Evolutionary conservation across 1,284 basidiomycete species (phyloP).

Genomic region (Cryptococcus sp.): DNA sequence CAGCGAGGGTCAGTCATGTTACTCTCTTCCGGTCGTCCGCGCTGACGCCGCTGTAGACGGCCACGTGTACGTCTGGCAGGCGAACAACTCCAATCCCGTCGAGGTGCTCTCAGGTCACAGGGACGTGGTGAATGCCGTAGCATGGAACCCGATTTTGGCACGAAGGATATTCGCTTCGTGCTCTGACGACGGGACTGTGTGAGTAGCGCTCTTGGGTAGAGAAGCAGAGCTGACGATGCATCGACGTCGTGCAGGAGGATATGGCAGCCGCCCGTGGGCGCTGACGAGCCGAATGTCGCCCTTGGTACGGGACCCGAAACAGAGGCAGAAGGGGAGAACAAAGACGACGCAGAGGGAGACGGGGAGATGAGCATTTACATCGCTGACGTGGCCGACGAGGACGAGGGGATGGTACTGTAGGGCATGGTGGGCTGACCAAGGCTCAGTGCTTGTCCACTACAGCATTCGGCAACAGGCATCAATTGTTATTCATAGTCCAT

Average conservation of each 20-base stretch:
- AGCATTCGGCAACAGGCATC: no score
- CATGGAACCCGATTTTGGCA: slow-evolving; percentile 84
- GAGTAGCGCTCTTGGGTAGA: slow-evolving; percentile 17
- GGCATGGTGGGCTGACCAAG: not conserved
- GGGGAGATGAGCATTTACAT: slow-evolving; percentile 31
- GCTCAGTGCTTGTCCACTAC: no score
- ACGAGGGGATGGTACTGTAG: slow-evolving; percentile 8
- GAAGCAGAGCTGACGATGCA: not conserved
- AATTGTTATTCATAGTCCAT: no score
- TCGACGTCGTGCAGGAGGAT: slow-evolving; percentile 20
- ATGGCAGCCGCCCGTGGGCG: slow-evolving; percentile 30
- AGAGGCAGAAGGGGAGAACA: not conserved
- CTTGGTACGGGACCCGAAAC: not conserved
- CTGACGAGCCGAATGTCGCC: slow-evolving; percentile 1
- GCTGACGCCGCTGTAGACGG: slow-evolving; percentile 62
- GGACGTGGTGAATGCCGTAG: slow-evolving; percentile 91
- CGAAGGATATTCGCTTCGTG: slow-evolving; percentile 90
- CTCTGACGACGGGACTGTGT: slow-evolving; percentile 79
- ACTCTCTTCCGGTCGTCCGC: no score
- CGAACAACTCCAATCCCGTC: slow-evolving; percentile 75
- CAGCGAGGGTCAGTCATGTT: slow-evolving; percentile 74
- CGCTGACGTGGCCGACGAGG: slow-evolving; percentile 17
- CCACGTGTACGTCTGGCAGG: slow-evolving; percentile 94
- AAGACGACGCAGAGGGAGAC: not conserved
- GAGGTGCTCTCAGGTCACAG: slow-evolving; percentile 80